Evolutionary conservation across 768 basidiomycete genomes (phyloP), one percentile per base, ranked within the genome.

Genomic region (Lactifluus piperatus): DNA sequence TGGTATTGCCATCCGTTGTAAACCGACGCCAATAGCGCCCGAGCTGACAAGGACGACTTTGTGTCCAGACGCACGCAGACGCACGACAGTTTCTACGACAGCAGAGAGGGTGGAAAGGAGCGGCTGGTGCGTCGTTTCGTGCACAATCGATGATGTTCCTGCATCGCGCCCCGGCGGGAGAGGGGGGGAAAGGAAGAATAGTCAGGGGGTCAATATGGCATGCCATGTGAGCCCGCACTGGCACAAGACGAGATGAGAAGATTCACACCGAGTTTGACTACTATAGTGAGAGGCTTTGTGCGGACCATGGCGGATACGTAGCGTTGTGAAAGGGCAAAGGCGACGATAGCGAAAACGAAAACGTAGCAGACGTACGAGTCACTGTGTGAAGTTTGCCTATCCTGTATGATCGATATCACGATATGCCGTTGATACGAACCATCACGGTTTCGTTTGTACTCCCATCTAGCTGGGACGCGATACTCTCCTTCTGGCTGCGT

Each of bases 141-240:
- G 91, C 8, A 98, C 90, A 71, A 99, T 98, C 9, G 94, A 97
- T 0, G 97, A 95, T 1, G 94, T 93, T 56, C 97, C 94, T 91
- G 61, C 29, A 30, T 26, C 24, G 41, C 20, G 2, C 20, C n/a
- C 22, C 34, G 0, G 22, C 27, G 34, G 9, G 27, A 32, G 22
- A 3, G 6, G 36, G 46, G 8, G 47, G 34, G 37, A 44, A 14
- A 20, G 24, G 26, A 32, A 18, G 8, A 30, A 30, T 34, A 10
- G 34, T 16, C n/a, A 22, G 18, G 14, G 39, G 14, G 39, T 55
- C 53, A 60, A 45, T n/a, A 44, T 41, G 24, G 8, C 18, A 27
- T 48, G 34, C 30, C 5, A 24, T 11, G 20, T 29, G 37, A 41
- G 37, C 20, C 20, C n/a, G n/a, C n/a, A n/a, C n/a, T n/a, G n/a